A percentile compares a stretch with the other conserved stretches of the same genome.
phyloP scores from a whole-genome alignment of 148 eudicot species.

The Arctostaphylos glauca region DNA sequence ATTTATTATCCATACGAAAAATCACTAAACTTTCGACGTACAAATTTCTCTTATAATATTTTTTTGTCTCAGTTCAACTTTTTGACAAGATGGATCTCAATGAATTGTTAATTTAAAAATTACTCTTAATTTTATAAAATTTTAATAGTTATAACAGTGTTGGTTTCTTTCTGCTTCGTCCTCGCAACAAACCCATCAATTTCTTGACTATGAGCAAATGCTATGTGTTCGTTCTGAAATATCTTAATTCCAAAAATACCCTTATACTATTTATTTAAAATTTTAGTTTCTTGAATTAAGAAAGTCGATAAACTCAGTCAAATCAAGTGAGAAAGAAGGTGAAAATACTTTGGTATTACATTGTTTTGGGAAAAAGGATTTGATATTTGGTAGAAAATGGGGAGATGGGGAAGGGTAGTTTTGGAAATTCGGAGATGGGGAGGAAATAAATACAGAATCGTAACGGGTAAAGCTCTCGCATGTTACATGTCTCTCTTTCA shows the following conservation, averaged over 20 bases:
- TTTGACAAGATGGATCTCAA: too few species aligned
- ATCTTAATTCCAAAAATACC: not conserved
- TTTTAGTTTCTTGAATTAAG: not conserved
- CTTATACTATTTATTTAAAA: not conserved
- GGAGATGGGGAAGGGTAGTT: not conserved
- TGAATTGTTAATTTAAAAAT: too few species aligned
- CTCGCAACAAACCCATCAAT: conserved; percentile 14
- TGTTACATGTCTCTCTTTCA: conserved; percentile 30
- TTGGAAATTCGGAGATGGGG: conserved; percentile 6
- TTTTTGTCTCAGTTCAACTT: not conserved
- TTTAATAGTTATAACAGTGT: too few species aligned
- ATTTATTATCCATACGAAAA: not conserved
- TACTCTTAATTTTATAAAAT: too few species aligned
- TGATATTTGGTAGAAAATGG: not conserved
- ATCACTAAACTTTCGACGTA: not conserved
- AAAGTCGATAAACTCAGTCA: not conserved
- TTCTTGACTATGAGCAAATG: conserved; percentile 23
- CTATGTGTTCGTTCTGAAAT: not conserved
- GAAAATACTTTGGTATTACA: not conserved
- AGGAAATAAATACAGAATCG: conserved; percentile 21
- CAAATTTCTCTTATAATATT: not conserved
- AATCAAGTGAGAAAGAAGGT: not conserved
- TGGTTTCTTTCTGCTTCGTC: too few species aligned
- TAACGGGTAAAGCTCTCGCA: conserved; percentile 29
- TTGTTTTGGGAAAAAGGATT: not conserved